Percentiles rank a stretch among this genome's conserved stretches.
Evolutionary conservation across 2,329 filamentous ascomycete genomes (phyloP).

Genomic region (Macrophomina tecta): DNA sequence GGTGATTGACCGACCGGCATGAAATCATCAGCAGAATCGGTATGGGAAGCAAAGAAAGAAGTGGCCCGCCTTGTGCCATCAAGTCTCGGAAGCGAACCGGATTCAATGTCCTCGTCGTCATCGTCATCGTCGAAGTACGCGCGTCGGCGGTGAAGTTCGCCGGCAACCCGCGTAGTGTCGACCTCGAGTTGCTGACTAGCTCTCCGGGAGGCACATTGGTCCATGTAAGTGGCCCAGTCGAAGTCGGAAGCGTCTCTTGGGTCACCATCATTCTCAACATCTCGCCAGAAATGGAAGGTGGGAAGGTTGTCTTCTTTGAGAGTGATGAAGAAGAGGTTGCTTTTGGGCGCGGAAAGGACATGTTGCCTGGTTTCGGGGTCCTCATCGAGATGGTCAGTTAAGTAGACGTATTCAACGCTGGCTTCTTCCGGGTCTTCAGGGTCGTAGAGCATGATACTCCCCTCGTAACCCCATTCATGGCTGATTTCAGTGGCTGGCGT

Average conservation of each 20-base stretch:
- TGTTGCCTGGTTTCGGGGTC: not conserved
- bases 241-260: not conserved
- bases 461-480: slow-evolving; percentile 2
- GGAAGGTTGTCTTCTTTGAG: slow-evolving; percentile 7
- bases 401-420: slow-evolving; percentile 4
- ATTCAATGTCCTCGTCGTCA: not conserved
- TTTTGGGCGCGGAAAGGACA: not conserved
- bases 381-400: not conserved
- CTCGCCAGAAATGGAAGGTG: slow-evolving; percentile 24
- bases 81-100: not conserved
- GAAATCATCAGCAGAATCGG: not conserved
- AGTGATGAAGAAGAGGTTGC: slow-evolving; percentile 22
- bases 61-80: not conserved
- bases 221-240: not conserved
- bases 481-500: not conserved
- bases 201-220: not conserved
- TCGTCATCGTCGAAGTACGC: not conserved
- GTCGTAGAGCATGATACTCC: slow-evolving; percentile 2
- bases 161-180: not conserved
- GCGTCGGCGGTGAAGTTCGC: not conserved
- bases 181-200: not conserved
- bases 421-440: not conserved
- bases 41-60: not conserved
- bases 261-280: not conserved
- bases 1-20: not conserved